Conservation (phyloP, 352 stramenopile species). For the Pythium pyrilobum region DNA sequence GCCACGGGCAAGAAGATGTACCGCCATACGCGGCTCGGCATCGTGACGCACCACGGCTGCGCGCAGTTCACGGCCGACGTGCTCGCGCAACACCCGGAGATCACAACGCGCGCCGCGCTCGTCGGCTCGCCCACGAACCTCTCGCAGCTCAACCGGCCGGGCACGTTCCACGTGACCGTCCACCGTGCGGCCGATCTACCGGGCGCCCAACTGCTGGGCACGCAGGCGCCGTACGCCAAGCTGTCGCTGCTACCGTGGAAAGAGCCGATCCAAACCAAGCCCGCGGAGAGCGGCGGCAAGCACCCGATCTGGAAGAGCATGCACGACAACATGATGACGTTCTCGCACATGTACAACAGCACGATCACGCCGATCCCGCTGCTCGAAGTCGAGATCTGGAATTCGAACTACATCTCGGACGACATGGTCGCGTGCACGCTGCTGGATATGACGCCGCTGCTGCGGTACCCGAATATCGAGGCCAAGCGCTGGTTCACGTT, state of each 20-base stretch:
- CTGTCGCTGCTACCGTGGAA: slow-evolving; percentile 81
- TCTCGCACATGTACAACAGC: slow-evolving; percentile 88
- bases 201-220: slow-evolving; percentile 56
- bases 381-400: slow-evolving; percentile 83
- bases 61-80: slow-evolving; percentile 73
- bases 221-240: slow-evolving; percentile 64
- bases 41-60: slow-evolving; percentile 70
- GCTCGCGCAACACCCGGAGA: slow-evolving; percentile 47
- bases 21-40: slow-evolving; percentile 35
- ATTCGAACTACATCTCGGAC: slow-evolving; percentile 77
- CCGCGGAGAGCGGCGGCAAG: slow-evolving; percentile 61
- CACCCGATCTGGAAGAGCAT: slow-evolving; percentile 67
- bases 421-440: slow-evolving; percentile 75
- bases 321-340: slow-evolving; percentile 78
- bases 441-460: slow-evolving; percentile 75
- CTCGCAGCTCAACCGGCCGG: slow-evolving; percentile 57
- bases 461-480: slow-evolving; percentile 67
- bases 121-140: slow-evolving; percentile 31
- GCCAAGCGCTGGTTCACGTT: slow-evolving; percentile 79
- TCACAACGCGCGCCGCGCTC: slow-evolving; percentile 49
- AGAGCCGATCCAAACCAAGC: slow-evolving; percentile 76
- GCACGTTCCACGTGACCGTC: slow-evolving; percentile 72
- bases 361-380: slow-evolving; percentile 81
- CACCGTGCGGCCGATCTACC: slow-evolving; percentile 69
- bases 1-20: slow-evolving; percentile 47